Evolutionary conservation across 805 yeast species (phyloP), one percentile per base, ranked within the genome.

Genomic region (Citeromyces nyonsensis): DNA sequence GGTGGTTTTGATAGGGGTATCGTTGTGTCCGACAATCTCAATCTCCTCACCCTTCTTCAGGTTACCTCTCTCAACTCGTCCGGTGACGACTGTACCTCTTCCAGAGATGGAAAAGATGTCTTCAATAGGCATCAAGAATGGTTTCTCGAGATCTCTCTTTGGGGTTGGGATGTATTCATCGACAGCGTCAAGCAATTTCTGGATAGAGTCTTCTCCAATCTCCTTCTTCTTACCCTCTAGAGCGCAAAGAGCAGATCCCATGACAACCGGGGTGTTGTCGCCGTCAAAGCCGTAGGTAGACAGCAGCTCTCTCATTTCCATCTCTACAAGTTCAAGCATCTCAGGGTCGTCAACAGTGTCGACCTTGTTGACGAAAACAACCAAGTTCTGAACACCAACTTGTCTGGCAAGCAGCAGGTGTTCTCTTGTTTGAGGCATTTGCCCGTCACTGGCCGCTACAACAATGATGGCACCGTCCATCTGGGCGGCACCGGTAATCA

Each of bases 341-440:
- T 91, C 98, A 43, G 94, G 94, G 59, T 91, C 98, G 54, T 91
- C 96, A 54, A 91, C 73, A 47, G 95, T 81, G 60, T 91, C 98
- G 48, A 91, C 91, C 69, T 91, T 91, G 81, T 91, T 91, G 38
- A 91, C 97, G 49, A 82, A 91, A 33, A 91, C 98, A 59, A 91
- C 96, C 54, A 91, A 73, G 63, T 85, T 73, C 66, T 88, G 94
- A 44, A 91, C 95, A 73, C 98, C 98, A 56, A 91, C 97, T 69
- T 91, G 98, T 70, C 97, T 84, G 42, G 98, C 98, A 52, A 91
- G 76, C 60, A 91, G 66, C 66, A 91, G 70, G 66, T 91, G 98
- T 68, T 91, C 98, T 69, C 97, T 83, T 47, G 98, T 91, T 69
- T 91, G 98, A 54, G 96, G 97, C 97, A 88, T 91, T 66, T 85